These are phyloP conservation scores for Leccinellum rugosiceps DNA, from an alignment of 768 basidiomycete genomes.

Conservation along the genomic window DNA sequence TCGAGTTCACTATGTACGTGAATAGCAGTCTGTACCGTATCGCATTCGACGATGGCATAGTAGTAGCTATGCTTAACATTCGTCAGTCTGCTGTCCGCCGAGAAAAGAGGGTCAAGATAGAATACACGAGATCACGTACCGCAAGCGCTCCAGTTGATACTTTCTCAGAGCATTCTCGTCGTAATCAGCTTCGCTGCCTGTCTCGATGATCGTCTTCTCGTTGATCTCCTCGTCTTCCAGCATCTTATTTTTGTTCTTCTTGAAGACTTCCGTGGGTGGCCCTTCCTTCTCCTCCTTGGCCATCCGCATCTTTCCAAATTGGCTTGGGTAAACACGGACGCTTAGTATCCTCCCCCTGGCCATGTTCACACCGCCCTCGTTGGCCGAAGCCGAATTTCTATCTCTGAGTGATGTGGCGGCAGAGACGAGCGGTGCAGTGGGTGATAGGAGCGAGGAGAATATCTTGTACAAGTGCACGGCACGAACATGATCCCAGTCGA, in stretches of 20 bases:
- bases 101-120: neutral
- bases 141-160: conserved; percentile 90
- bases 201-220: conserved; percentile 61
- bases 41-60: conserved; percentile 91
- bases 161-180: conserved; percentile 84
- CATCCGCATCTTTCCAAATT: conserved; percentile 89
- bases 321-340: conserved; percentile 87
- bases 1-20: conserved; percentile 86
- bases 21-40: conserved; percentile 68
- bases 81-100: neutral
- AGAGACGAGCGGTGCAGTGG: conserved; percentile 43
- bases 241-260: conserved; percentile 44
- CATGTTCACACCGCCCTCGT: conserved; percentile 22
- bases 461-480: conserved; percentile 90
- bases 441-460: conserved; percentile 80
- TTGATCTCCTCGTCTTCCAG: conserved; percentile 49
- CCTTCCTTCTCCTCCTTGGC: conserved; percentile 86
- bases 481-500: conserved; percentile 97
- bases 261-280: conserved; percentile 83
- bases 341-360: conserved; percentile 66
- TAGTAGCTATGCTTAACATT: conserved; percentile 64
- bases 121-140: conserved; percentile 42
- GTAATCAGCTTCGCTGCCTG: conserved; percentile 65
- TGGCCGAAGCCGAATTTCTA: conserved; percentile 11
- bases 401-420: conserved; percentile 23